These are phyloP conservation scores for Hypomontagnella monticulosa DNA, from an alignment of 495 filamentous ascomycete species.

Conservation along the genomic window DNA sequence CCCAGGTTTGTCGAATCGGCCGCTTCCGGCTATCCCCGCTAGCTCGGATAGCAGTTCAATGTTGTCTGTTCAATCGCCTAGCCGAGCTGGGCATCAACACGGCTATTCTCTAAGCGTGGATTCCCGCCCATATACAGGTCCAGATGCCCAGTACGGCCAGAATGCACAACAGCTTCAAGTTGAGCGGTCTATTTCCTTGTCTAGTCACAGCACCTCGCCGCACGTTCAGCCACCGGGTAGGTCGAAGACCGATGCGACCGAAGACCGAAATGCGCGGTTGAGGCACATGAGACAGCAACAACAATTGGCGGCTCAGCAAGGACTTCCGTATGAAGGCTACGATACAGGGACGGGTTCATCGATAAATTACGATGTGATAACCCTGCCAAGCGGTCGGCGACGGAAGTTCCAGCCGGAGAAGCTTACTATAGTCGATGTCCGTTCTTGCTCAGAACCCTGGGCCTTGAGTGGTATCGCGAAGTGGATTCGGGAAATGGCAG, in stretches of 20 bases:
- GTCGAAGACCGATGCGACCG: constrained; percentile 93
- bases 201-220: constrained; percentile 81
- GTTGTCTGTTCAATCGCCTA: constrained; percentile 49
- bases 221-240: constrained; percentile 82
- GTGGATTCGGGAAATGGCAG: constrained; percentile 89
- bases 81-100: constrained; percentile 48
- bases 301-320: constrained; percentile 56
- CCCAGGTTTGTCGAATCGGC: constrained; percentile 75
- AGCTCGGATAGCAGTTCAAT: constrained; percentile 54
- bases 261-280: constrained; percentile 63
- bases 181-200: constrained; percentile 86
- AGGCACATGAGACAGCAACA: constrained; percentile 67
- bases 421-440: constrained; percentile 83
- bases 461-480: constrained; percentile 85
- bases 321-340: constrained; percentile 58
- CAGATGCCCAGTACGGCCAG: constrained; percentile 51
- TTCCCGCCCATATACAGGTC: constrained; percentile 46
- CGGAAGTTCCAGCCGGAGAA: constrained; percentile 90
- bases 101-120: constrained; percentile 54
- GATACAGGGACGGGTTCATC: constrained; percentile 62
- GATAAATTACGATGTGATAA: constrained; percentile 72
- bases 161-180: constrained; percentile 62
- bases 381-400: constrained; percentile 72
- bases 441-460: constrained; percentile 90
- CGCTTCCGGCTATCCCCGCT: constrained; percentile 82